These are phyloP conservation scores for Neonectria coccinea DNA, from an alignment of 2,329 filamentous ascomycete species.

Conservation along the genomic window DNA sequence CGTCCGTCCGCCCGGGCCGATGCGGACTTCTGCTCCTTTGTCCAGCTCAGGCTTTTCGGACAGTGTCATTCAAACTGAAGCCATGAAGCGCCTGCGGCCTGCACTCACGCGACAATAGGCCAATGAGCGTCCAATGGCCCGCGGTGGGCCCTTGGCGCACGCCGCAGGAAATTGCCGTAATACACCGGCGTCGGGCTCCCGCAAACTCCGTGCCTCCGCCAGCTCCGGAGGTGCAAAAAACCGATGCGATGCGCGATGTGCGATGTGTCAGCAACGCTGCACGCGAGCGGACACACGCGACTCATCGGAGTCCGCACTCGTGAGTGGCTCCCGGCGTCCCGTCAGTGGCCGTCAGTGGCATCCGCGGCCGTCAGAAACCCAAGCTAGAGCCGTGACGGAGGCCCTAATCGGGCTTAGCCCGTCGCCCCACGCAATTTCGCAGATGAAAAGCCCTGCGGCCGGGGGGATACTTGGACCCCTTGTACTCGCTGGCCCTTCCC, in stretches of 20 bases:
- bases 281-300: constrained; percentile 27
- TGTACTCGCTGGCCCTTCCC: constrained; percentile 45
- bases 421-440: constrained; percentile 43
- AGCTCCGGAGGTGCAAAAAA: constrained; percentile 24
- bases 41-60: not conserved
- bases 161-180: constrained; percentile 45
- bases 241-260: not conserved
- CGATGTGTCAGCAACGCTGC: constrained; percentile 40
- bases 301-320: constrained; percentile 24
- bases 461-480: constrained; percentile 39
- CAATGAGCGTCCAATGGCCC: not conserved
- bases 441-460: constrained; percentile 23
- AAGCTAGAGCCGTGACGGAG: constrained; percentile 20
- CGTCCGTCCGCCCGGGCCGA: not conserved
- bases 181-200: constrained; percentile 40
- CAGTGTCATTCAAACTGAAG: not conserved
- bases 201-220: constrained; percentile 45
- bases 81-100: not conserved
- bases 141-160: constrained; percentile 39
- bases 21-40: not conserved
- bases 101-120: constrained; percentile 41
- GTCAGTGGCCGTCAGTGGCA: constrained; percentile 17
- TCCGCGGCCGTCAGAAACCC: constrained; percentile 35
- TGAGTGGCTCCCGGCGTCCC: constrained; percentile 36
- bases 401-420: constrained; percentile 39